Percentiles rank a stretch among this genome's conserved stretches.
phyloP scores from a whole-genome alignment of 805 yeast species.

The Pichia paraexigua region DNA sequence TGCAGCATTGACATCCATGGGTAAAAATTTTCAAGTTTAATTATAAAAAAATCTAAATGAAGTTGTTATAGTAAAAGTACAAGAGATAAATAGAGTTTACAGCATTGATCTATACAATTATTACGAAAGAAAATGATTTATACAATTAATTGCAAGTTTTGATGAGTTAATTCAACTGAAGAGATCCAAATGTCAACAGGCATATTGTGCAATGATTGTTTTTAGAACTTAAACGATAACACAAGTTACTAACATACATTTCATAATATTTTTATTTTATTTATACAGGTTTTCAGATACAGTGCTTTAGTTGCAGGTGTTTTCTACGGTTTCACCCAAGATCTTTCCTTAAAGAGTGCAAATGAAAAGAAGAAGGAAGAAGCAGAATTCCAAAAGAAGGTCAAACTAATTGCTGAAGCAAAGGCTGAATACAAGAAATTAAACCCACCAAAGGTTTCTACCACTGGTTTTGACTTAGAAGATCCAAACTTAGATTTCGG shows the following conservation, averaged over 20 bases:
- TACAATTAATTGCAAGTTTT: too few relatives aligned
- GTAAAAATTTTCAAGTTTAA: neutral
- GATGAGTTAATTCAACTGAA: too few relatives aligned
- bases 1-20: neutral
- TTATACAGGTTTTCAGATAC: constrained; percentile 78
- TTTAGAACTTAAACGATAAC: neutral
- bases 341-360: constrained; percentile 53
- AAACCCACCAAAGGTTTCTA: constrained; percentile 36
- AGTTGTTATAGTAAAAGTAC: neutral
- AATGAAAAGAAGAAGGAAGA: constrained; percentile 53
- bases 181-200: too few relatives aligned
- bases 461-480: constrained; percentile 58
- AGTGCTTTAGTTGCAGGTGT: constrained; percentile 84
- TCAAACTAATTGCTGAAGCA: constrained; percentile 78
- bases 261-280: neutral
- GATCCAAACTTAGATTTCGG: constrained; percentile 89
- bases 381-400: constrained; percentile 53
- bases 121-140: too few relatives aligned
- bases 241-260: neutral
- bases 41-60: neutral
- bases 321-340: constrained; percentile 81
- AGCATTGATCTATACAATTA: too few relatives aligned
- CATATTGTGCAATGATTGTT: too few relatives aligned
- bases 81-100: too few relatives aligned
- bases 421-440: constrained; percentile 78